A percentile compares a stretch with the other conserved stretches of the same genome.
phyloP scores from a whole-genome alignment of 2,329 filamentous ascomycete species.

The Pezicula rhizophila region DNA sequence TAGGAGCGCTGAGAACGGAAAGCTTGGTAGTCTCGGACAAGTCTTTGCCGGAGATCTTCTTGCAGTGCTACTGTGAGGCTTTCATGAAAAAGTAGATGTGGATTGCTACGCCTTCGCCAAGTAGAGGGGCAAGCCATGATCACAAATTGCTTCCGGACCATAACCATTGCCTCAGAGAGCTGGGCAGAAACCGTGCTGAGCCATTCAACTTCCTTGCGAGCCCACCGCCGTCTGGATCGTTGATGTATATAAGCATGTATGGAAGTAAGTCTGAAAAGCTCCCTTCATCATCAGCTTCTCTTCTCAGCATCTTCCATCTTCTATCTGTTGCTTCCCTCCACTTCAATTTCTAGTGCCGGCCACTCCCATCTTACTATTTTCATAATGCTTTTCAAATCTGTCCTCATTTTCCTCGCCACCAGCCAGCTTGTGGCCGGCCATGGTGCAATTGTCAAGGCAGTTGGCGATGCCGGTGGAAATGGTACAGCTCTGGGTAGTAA shows the following conservation, averaged over 20 bases:
- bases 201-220: too few species aligned
- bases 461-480: conserved; percentile 50
- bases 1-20: not conserved
- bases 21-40: not conserved
- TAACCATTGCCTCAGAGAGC: conserved; percentile 4
- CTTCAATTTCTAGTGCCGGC: conserved; percentile 10
- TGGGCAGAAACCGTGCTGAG: conserved; percentile 9
- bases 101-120: not conserved
- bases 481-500: conserved; percentile 43
- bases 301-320: conserved; percentile 4
- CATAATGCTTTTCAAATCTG: conserved; percentile 35
- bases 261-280: not conserved
- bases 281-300: conserved; percentile 4
- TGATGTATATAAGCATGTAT: not conserved
- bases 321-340: conserved; percentile 18
- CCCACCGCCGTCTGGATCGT: not conserved
- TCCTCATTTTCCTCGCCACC: conserved; percentile 44
- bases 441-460: conserved; percentile 51
- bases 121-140: not conserved
- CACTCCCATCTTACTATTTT: conserved; percentile 6
- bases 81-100: not conserved
- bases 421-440: conserved; percentile 52
- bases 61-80: not conserved
- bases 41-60: not conserved
- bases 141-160: not conserved